These are phyloP conservation scores for Stereum hirsutum DNA, from an alignment of 1,284 basidiomycete genomes.

Conservation along the genomic window DNA sequence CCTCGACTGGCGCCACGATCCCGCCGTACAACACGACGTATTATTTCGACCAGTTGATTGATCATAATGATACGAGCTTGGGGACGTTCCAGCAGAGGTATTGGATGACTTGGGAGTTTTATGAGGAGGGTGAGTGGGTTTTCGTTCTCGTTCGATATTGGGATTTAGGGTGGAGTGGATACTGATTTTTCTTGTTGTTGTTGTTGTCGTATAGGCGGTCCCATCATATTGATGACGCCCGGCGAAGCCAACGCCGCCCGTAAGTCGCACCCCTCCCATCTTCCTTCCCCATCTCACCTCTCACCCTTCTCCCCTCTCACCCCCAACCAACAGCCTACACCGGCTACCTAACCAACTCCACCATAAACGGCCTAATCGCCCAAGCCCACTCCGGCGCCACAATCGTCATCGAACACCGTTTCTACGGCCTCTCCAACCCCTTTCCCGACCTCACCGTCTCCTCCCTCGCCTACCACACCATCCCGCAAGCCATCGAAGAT, in stretches of 20 bases:
- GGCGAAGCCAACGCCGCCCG: slow-evolving; percentile 38
- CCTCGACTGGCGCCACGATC: not conserved
- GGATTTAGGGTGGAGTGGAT: not conserved
- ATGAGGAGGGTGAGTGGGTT: slow-evolving; percentile 33
- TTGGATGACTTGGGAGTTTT: slow-evolving; percentile 58
- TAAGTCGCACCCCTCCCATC: not conserved
- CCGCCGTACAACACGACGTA: slow-evolving; percentile 34
- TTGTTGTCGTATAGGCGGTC: slow-evolving; percentile 39
- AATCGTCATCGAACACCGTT: slow-evolving; percentile 52
- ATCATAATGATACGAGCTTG: slow-evolving; percentile 58
- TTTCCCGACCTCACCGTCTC: slow-evolving; percentile 49
- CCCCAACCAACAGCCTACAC: slow-evolving; percentile 14
- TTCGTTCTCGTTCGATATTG: not conserved
- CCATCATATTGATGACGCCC: slow-evolving; percentile 52
- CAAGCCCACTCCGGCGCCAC: slow-evolving; percentile 56
- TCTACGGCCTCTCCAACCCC: slow-evolving; percentile 47
- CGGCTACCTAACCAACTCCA: slow-evolving; percentile 53
- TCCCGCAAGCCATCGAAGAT: slow-evolving; percentile 68
- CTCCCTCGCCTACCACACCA: slow-evolving; percentile 49
- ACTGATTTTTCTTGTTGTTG: not conserved
- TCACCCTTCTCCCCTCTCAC: not conserved
- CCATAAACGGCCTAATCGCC: slow-evolving; percentile 58
- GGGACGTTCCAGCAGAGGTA: slow-evolving; percentile 74
- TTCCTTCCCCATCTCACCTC: not conserved
- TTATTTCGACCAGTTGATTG: slow-evolving; percentile 63